Evolutionary conservation across 1,139 yeast species (phyloP).

Genomic region (Ogataea hybrid): DNA sequence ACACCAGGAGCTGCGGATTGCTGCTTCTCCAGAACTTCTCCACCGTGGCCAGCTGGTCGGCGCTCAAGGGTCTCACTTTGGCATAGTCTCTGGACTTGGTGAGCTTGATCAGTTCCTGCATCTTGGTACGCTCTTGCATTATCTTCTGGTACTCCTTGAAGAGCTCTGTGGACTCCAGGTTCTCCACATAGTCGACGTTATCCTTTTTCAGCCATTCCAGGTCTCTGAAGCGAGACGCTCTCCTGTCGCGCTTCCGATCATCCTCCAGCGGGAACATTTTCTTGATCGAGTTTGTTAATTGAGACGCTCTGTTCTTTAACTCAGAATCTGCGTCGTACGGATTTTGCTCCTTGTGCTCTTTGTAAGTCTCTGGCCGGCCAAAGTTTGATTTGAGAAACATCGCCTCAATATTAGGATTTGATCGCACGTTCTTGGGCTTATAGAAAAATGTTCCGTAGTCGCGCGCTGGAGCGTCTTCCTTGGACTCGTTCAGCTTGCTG

Average conservation of each 20-base stretch:
- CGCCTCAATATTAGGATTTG: conserved; percentile 22
- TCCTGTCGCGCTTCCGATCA: conserved; percentile 1
- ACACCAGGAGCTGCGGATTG: conserved; percentile 34
- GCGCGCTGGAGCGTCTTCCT: neutral
- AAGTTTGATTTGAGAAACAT: conserved; percentile 23
- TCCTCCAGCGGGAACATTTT: conserved; percentile 13
- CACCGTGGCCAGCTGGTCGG: conserved; percentile 37
- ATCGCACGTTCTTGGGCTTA: conserved; percentile 5
- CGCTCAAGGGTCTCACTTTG: conserved; percentile 28
- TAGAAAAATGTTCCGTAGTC: conserved; percentile 32
- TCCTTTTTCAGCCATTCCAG: conserved; percentile 32
- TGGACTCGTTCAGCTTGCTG: conserved; percentile 8
- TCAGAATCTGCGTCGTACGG: conserved; percentile 5
- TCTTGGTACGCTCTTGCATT: conserved; percentile 39
- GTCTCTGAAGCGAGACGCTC: conserved; percentile 26
- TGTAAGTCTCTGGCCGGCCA: neutral
- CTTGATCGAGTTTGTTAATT: conserved; percentile 14
- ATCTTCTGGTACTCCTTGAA: conserved; percentile 42
- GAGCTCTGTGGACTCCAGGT: conserved; percentile 29
- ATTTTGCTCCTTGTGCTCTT: conserved; percentile 4
- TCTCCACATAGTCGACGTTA: conserved; percentile 28
- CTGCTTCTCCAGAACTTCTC: conserved; percentile 37
- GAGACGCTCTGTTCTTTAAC: conserved; percentile 9
- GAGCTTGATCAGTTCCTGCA: conserved; percentile 37
- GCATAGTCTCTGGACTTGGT: conserved; percentile 33